Base-by-base conservation (phyloP, 2,329 filamentous ascomycete species). In the Trichoderma aggressivum region DNA sequence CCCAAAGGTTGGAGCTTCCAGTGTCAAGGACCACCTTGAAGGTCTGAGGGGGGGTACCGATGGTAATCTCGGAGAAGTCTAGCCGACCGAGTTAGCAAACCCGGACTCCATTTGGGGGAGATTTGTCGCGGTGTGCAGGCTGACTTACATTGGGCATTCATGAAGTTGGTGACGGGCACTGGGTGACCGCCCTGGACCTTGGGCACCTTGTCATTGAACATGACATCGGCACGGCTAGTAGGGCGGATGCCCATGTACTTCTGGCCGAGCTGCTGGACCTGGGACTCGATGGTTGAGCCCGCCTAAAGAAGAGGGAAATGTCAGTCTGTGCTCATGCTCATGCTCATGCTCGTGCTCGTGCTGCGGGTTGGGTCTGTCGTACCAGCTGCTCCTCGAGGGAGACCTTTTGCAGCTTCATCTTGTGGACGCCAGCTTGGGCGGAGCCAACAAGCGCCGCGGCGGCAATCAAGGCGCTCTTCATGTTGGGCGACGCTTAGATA, bases 21-120 rank as follows among this genome's bases (percentile, higher is more conserved):
- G 96, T 99, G 83, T 99, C 96, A 75, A 99, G 91, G 75, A 99
- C 92, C 76, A 99, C 97, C 89, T 99, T 99, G 90, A 99, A 99
- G 76, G 85, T 88, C 86, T 99, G 96, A 39, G 96, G 91, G 75
- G 96, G 96, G 62, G 91, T 95, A 75, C 96, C 96, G 81, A 99
- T 89, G 77, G 90, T 88, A 82, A 99, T 98, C 83, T 98, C 94
- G 76, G 95, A 97, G 89, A 97, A 99, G 87, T 99, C 94, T 97
- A 73, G 12, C 6, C 12, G 5, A 55, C 5, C 24, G 67, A 16
- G 68, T 73, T 11, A 47, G 61, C 21, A 36, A 50, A 58, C 14
- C 16, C 30, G 3, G 12, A 7, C 32, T 36, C 56, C 7, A 18
- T 50, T 7, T 11, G 36, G 14, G n/a, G 18, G 26, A 16, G 4